These are phyloP conservation scores for Microbotryomycetes sp. DNA, from an alignment of 1,284 basidiomycete species.

Conservation along the genomic window DNA sequence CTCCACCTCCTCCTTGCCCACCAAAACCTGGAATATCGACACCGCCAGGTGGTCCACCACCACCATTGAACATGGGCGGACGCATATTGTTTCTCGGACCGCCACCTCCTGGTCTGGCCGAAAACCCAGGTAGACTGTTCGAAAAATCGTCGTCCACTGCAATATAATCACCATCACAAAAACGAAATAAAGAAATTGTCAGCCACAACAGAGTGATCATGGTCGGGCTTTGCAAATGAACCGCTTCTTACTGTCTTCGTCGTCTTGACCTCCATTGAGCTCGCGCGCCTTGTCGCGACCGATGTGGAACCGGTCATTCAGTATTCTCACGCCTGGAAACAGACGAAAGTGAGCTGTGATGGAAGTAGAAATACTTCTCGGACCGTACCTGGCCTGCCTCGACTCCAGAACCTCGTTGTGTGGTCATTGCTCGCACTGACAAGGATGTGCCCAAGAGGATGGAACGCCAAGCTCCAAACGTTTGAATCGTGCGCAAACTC, in stretches of 20 bases:
- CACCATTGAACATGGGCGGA: too few species aligned
- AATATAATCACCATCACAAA: too few species aligned
- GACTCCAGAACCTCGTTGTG: conserved; percentile 94
- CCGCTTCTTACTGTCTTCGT: conserved; percentile 12
- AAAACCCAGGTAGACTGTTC: neutral
- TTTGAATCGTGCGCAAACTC: conserved; percentile 94
- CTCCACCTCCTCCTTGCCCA: too few species aligned
- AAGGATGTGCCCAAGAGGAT: conserved; percentile 90
- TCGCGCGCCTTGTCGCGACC: conserved; percentile 32
- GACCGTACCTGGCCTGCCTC: conserved; percentile 60
- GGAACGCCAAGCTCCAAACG: conserved; percentile 91
- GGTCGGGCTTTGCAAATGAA: too few species aligned
- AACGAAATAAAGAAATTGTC: too few species aligned
- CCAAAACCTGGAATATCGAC: too few species aligned
- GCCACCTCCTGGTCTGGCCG: neutral
- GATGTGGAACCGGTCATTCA: conserved; percentile 33
- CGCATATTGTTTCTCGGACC: too few species aligned
- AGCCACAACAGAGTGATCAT: too few species aligned
- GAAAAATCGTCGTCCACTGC: neutral
- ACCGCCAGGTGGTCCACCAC: neutral
- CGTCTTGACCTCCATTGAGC: conserved; percentile 21
- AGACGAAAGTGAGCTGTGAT: neutral
- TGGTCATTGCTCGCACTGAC: conserved; percentile 92
- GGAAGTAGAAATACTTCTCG: neutral
- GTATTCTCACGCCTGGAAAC: neutral